Base-by-base conservation (phyloP, 192 early-diverging fungal genomes). In the Phycomyces nitens region DNA sequence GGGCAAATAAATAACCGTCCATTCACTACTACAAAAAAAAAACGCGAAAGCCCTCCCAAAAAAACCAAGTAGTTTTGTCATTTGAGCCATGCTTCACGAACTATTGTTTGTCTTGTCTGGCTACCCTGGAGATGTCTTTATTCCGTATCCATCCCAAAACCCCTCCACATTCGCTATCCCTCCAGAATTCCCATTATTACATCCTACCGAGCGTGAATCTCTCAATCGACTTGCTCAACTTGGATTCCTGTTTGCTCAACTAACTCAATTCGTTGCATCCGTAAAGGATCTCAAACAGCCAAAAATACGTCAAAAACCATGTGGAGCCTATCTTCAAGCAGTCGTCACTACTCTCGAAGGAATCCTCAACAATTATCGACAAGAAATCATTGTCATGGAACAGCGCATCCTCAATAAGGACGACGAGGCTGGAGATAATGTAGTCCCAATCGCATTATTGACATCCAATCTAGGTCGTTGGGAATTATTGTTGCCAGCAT, bases 71-170 rank as follows among this genome's bases (percentile, higher is more conserved):
- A 47, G 18, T 14, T n/a, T 47, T 14, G 12, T 18, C 44, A n/a
- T 47, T 47, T 18, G 12, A n/a, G 15, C 3, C 26, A 89, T 89
- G 88, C 75, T 89, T n/a, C 89, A 90, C 70, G 89, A 90, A 73
- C 66, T 89, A 49, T 81, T 90, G 34, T 66, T 88, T 56, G 76
- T 78, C 16, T 77, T 91, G 18, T 79, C 82, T 11, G 89, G 89
- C 15, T 76, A 80, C 34, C 75, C 87, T 11, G 86, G 87, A 21
- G 89, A 88, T 57, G 76, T 91, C 49, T 91, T 91, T 68, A 74
- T 76, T 8, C 84, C 83, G 1, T 77, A 67, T 39, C 83, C 84
- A 5, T 75, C 81, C 0, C 47, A 51, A 11, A 24, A 50, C n/a
- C 44, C 84, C 39, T 73, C 58, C 22, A 81, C 80, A 9, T 88